Base-by-base conservation (phyloP, 306 rosid genomes). In the Erythrophleum fordii region DNA sequence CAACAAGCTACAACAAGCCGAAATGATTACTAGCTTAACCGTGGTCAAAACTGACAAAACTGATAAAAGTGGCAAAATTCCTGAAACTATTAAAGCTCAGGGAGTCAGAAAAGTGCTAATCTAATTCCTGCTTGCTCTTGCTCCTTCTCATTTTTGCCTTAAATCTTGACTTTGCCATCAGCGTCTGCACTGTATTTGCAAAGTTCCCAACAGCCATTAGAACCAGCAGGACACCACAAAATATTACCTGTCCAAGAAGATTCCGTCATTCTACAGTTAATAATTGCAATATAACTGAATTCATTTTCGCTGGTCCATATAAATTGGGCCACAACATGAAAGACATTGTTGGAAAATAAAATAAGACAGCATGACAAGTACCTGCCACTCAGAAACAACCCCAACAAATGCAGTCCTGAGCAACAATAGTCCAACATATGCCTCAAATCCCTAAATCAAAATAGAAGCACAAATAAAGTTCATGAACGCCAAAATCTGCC, bases 171-270 rank as follows among this genome's bases (percentile, higher is more conserved):
- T 96, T 96, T 22, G 22, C 89, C 93, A 92, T 73, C 76, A 96
- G 92, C 16, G 94, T 96, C 84, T 93, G 89, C 67, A 96, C 98
- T 14, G 99, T 96, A 84, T 93, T 87, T 88, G 80, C 76, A 72
- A 96, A 96, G 90, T 96, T 96, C 83, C 97, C 99, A 48, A 91
- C 84, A 56, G 99, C 99, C 99, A 96, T 96, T 17, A 89, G 41
- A 55, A 96, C 90, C 83, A 96, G 82, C 69, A 96, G 91, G 70
- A 88, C 22, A 31, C 99, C 99, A 18, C 97, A 93, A 85, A 93
- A 86, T 75, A 87, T 77, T n/a, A 96, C 99, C 99, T 96, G 97
- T 83, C 72, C 53, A 65, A 67, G 31, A 45, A 83, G 77, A 73
- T 77, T 82, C 78, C 72, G 16, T 61, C 69, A 77, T 65, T 59